Evolutionary conservation across 352 stramenopile genomes (phyloP).

Genomic region (Phytophthora quininea): DNA sequence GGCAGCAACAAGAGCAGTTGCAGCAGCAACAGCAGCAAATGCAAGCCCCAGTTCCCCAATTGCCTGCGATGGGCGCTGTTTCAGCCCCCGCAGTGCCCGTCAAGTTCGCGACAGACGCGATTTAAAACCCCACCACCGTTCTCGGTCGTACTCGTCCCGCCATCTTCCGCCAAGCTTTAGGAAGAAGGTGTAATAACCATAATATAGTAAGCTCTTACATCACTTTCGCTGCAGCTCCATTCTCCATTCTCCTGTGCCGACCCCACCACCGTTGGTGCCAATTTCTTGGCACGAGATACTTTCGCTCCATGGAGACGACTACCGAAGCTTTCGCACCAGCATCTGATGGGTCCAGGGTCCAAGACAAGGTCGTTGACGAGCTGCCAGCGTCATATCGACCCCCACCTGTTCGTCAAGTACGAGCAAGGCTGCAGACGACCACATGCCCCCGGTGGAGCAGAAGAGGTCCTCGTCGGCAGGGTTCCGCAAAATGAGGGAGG

Average conservation of each 20-base stretch:
- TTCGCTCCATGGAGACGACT: slow-evolving; percentile 18
- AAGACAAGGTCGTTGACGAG: slow-evolving; percentile 13
- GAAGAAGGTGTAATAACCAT: slow-evolving; percentile 40
- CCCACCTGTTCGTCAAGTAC: slow-evolving; percentile 7
- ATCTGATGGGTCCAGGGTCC: slow-evolving; percentile 30
- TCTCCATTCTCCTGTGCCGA: too few relatives aligned
- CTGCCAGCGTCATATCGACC: slow-evolving; percentile 13
- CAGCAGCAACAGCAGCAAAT: slow-evolving; percentile 34
- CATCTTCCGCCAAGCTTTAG: slow-evolving; percentile 6
- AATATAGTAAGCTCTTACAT: slow-evolving; percentile 41
- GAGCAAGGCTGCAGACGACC: background rate
- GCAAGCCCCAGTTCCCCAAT: slow-evolving; percentile 8
- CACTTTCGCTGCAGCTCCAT: slow-evolving; percentile 4
- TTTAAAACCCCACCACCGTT: slow-evolving; percentile 30
- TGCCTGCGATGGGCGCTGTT: slow-evolving; percentile 18
- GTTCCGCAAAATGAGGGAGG: slow-evolving; percentile 69
- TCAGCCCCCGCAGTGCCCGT: slow-evolving; percentile 7
- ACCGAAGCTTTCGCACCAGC: slow-evolving; percentile 14
- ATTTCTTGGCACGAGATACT: too few relatives aligned
- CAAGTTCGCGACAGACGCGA: slow-evolving; percentile 25
- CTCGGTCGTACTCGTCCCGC: slow-evolving; percentile 33
- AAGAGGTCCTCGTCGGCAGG: slow-evolving; percentile 17
- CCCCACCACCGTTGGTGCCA: too few relatives aligned
- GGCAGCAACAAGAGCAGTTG: slow-evolving; percentile 45
- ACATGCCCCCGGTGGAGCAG: slow-evolving; percentile 7